Base-by-base conservation (phyloP, 1,284 basidiomycete genomes). In the Entoloma clypeatum region DNA sequence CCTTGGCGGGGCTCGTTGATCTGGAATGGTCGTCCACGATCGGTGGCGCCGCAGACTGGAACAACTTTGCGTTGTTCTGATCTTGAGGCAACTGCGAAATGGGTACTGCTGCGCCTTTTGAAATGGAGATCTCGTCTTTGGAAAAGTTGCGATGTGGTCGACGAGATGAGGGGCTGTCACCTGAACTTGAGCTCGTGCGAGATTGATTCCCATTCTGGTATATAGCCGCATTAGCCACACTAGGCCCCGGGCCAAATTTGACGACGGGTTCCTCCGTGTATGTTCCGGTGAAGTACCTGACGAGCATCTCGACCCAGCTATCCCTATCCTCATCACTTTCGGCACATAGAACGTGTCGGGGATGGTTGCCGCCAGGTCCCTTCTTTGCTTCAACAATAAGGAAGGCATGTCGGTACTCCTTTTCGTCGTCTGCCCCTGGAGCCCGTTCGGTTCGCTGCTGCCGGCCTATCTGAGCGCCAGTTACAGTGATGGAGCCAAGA, bases 321-420 rank as follows among this genome's bases (percentile, higher is more conserved):
- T 99, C 95, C 27, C 95, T 77, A 57, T 96, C 92, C 34, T 74
- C 68, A 62, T 99, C 95, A 58, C 88, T 97, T 63, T 96, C 92
- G 0, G 95, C 95, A 56, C 95, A 98, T 3, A 99, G 71, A 22
- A 99, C 93, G 60, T 98, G 95, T 16, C 91, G 75, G 37, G 86
- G 77, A 49, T 79, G 79, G 36, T 82, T 77, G 4, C 85, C 80
- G 32, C 75, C 77, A 9, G 82, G 82, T 2, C 75, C 77, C 41
- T 79, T 81, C 58, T 81, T 84, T 14, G 78, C 77, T 63, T 97
- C 93, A 47, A 98, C 90, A 56, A 99, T 92, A 44, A 99, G 78
- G 68, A 99, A 98, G 0, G 95, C 95, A 58, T 99, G 95, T 18
- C 93, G 79, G 54, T 95, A 96, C 49, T 96, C 89, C 57, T 90